A percentile compares a stretch with the other conserved stretches of the same genome.
phyloP scores from a whole-genome alignment of 164 flowering plant genomes.

The Malania oleifera region DNA sequence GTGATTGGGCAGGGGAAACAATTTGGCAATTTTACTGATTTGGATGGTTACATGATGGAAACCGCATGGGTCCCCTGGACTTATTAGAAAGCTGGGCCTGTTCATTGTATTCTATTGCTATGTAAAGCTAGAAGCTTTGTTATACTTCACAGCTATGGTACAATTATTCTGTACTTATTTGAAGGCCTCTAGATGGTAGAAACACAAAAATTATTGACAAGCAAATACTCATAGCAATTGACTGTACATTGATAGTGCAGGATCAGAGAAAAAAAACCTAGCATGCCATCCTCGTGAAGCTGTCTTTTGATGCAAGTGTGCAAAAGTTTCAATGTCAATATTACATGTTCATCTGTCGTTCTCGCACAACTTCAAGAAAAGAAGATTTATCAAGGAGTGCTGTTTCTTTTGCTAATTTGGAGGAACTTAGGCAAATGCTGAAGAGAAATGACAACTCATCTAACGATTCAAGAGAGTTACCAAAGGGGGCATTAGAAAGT shows the following conservation, averaged over 20 bases:
- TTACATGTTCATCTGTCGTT: conserved; percentile 1
- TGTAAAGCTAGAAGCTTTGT: conserved; percentile 1
- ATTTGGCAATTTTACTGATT: conserved; percentile 5
- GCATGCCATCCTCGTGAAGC: conserved; percentile 5
- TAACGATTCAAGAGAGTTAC: too few relatives aligned
- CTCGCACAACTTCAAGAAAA: background rate
- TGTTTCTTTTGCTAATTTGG: too few relatives aligned
- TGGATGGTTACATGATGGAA: conserved; percentile 8
- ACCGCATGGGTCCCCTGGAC: conserved; percentile 19
- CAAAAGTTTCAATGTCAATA: background rate
- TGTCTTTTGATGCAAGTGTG: conserved; percentile 5
- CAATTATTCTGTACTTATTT: conserved; percentile 10
- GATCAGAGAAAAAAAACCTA: background rate
- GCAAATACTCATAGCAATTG: conserved; percentile 1
- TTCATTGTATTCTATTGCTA: background rate
- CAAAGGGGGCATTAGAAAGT: too few relatives aligned
- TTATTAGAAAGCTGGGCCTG: conserved; percentile 2
- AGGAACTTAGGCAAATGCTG: too few relatives aligned
- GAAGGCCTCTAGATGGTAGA: conserved; percentile 9
- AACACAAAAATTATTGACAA: conserved; percentile 12
- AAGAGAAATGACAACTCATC: too few relatives aligned
- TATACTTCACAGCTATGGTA: conserved; percentile 7
- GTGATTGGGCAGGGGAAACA: background rate
- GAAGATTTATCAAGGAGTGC: too few relatives aligned
- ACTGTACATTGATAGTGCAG: background rate